phyloP scores from a whole-genome alignment of 352 stramenopile genomes.

The Pelagophyceae sp. region DNA sequence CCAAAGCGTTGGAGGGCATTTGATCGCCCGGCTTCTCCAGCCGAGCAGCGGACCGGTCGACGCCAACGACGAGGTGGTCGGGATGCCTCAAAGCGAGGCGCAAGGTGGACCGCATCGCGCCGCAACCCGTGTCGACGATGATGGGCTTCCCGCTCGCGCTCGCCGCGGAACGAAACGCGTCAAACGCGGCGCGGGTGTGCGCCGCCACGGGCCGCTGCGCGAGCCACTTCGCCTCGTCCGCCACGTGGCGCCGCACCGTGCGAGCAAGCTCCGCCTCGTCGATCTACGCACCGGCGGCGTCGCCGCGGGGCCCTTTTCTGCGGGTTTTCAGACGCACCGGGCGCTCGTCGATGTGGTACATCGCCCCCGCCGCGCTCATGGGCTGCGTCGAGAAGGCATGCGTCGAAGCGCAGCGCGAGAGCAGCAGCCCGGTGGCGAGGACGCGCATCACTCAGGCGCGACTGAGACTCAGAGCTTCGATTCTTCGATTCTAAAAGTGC shows the following conservation, averaged over 20 bases:
- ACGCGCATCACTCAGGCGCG: too few species aligned
- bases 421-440: too few species aligned
- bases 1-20: not conserved
- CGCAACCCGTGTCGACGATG: slow-evolving; percentile 5
- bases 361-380: not conserved
- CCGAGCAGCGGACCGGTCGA: not conserved
- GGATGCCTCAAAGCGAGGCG: not conserved
- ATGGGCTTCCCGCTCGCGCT: not conserved
- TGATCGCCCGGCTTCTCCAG: not conserved
- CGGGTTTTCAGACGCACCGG: too few species aligned
- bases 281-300: too few species aligned
- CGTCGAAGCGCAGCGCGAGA: too few species aligned
- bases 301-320: too few species aligned
- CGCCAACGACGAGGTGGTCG: not conserved
- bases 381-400: too few species aligned
- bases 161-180: not conserved
- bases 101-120: not conserved
- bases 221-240: not conserved
- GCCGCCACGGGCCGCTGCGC: not conserved
- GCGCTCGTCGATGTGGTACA: slow-evolving; percentile 8
- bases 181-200: slow-evolving; percentile 6
- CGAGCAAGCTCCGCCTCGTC: not conserved
- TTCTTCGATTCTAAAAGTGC: too few species aligned
- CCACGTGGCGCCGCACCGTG: not conserved
- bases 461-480: too few species aligned